These are phyloP conservation scores for Eucalyptus viminalis DNA, from an alignment of 345 rosid genomes.

Conservation along the genomic window DNA sequence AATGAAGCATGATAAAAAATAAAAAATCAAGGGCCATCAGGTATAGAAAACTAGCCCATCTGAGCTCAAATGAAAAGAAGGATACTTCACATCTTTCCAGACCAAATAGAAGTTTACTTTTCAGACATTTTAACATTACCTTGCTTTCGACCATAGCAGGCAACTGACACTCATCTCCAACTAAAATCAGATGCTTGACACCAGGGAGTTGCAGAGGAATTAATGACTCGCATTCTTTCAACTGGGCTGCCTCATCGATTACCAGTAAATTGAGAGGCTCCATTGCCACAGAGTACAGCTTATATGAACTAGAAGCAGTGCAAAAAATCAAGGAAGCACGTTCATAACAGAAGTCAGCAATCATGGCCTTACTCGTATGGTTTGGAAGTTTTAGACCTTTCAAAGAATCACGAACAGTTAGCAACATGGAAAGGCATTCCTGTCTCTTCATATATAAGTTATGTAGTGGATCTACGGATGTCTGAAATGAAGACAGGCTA, in stretches of 20 bases:
- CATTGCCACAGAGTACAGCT: not conserved
- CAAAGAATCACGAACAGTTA: not conserved
- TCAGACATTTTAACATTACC: conserved; percentile 1
- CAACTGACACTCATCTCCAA: conserved; percentile 42
- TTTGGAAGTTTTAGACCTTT: not conserved
- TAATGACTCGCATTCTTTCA: conserved; percentile 43
- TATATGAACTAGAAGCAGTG: not conserved
- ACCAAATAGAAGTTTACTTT: not conserved
- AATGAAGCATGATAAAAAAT: not conserved
- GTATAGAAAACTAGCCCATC: not conserved
- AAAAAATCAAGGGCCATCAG: not conserved
- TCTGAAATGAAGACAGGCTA: not conserved
- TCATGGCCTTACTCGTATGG: not conserved
- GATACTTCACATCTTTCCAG: not conserved
- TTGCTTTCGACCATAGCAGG: conserved; percentile 35
- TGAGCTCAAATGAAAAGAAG: not conserved
- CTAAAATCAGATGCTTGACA: conserved; percentile 20
- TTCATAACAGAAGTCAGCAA: not conserved
- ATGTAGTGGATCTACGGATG: not conserved
- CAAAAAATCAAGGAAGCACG: not conserved
- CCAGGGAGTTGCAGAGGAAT: conserved; percentile 37
- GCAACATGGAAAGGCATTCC: not conserved
- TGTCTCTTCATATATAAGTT: not conserved
- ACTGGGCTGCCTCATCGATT: conserved; percentile 58
- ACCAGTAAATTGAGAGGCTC: conserved; percentile 14